These are phyloP conservation scores for Mycena indigotica DNA, from an alignment of 768 basidiomycete genomes.

Conservation along the genomic window DNA sequence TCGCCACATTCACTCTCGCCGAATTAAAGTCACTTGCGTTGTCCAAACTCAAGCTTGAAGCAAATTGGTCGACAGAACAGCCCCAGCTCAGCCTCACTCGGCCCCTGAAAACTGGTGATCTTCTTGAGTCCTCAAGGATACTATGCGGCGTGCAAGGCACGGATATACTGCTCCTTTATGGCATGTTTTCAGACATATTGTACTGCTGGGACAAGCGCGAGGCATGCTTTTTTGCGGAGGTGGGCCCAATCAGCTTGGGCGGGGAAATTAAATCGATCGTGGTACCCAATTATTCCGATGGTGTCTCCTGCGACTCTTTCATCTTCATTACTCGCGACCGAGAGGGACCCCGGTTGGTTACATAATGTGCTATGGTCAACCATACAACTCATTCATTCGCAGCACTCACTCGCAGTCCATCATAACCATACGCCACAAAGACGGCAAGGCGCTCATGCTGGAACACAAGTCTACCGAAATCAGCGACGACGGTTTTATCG, in stretches of 20 bases:
- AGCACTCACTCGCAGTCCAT: background rate
- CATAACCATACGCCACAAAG: background rate
- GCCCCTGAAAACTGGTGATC: background rate
- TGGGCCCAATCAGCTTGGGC: background rate
- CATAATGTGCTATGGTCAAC: background rate
- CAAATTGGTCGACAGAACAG: background rate
- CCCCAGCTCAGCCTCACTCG: background rate
- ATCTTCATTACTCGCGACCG: background rate
- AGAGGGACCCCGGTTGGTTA: background rate
- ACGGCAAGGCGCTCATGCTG: background rate
- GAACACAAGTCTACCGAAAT: background rate
- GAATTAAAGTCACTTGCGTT: background rate
- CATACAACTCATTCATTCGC: background rate
- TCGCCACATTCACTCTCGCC: background rate
- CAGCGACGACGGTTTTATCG: background rate
- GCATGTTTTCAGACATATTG: background rate
- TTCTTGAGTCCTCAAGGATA: background rate
- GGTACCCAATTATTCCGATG: background rate
- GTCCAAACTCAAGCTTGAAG: background rate
- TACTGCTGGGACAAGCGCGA: background rate
- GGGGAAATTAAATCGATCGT: background rate
- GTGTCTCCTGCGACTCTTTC: background rate
- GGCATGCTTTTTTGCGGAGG: background rate
- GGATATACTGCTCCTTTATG: background rate
- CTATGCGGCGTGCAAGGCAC: background rate